Percentiles rank a stretch among this genome's conserved stretches.
These are phyloP conservation scores for Colletotrichum costaricense DNA, from an alignment of 2,329 filamentous ascomycete genomes.

Conservation along the genomic window DNA sequence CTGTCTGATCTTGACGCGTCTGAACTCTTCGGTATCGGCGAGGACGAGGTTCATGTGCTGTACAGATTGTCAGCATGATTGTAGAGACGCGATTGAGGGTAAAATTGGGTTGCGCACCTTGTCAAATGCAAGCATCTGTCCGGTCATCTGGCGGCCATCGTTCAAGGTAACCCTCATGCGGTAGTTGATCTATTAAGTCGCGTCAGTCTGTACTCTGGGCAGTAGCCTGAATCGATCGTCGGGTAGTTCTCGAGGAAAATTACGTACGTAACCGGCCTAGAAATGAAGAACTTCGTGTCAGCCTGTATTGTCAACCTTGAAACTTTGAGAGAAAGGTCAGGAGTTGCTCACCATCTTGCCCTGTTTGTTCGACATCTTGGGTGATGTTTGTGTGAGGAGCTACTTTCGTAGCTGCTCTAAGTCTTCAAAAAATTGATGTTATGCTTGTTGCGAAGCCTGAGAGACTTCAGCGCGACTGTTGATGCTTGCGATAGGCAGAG, in stretches of 20 bases:
- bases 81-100: slow-evolving; percentile 17
- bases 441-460: slow-evolving; percentile 47
- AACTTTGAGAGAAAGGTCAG: slow-evolving; percentile 53
- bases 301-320: slow-evolving; percentile 65
- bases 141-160: slow-evolving; percentile 95
- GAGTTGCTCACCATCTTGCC: slow-evolving; percentile 93
- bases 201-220: neutral
- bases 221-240: neutral
- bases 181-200: slow-evolving; percentile 87
- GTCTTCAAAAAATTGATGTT: slow-evolving; percentile 57
- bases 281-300: slow-evolving; percentile 64
- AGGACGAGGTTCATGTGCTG: slow-evolving; percentile 99
- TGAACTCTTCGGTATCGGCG: slow-evolving; percentile 98
- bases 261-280: slow-evolving; percentile 78
- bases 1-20: slow-evolving; percentile 87
- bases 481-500: slow-evolving; percentile 50
- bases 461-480: slow-evolving; percentile 53
- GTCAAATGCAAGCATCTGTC: slow-evolving; percentile 98
- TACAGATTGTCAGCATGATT: slow-evolving; percentile 12
- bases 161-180: slow-evolving; percentile 97
- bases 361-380: slow-evolving; percentile 88
- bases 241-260: slow-evolving; percentile 13
- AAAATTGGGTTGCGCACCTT: slow-evolving; percentile 70
- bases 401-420: slow-evolving; percentile 46
- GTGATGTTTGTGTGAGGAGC: slow-evolving; percentile 44